Base-by-base conservation (phyloP, 2,329 filamentous ascomycete species). In the Exophiala phaeomuriformis region DNA sequence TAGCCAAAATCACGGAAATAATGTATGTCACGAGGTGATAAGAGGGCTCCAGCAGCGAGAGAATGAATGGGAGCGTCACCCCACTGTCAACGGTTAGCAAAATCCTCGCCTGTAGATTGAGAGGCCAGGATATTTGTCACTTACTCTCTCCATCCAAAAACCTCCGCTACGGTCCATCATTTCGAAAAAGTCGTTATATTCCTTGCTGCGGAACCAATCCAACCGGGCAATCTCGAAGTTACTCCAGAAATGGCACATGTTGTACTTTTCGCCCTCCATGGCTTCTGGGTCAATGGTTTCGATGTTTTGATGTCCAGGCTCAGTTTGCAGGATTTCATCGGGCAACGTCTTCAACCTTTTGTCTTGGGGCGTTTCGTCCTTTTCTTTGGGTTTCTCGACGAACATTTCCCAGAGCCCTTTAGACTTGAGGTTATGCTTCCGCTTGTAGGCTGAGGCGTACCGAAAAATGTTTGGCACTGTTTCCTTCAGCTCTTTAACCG, bases 211-310 rank as follows among this genome's bases (percentile, higher is more conserved):
- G 80, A 97, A 97, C 83, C 90, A 98, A 73, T 88, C 86, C 57
- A 98, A 80, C 55, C 84, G 83, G 9, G 93, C 93, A 73, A 98
- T 98, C 72, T 98, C 93, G 63, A 98, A 98, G 71, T 98, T 98
- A 70, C 90, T 95, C 93, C 93, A 98, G 77, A 96, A 98, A 76
- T 98, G 93, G 70, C 93, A 98, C 93, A 98, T 98, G 75, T 98
- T 98, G 78, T 98, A 98, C 64, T 84, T 88, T 70, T 98, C 93
- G 59, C 90, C 89, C 68, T 97, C 91, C 93, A 98, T 98, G 40
- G 84, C 81, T 66, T 97, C 90, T 0, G 86, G 84, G 66, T 97
- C 89, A 52, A 96, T 86, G 40, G 93, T 83, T 31, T 85, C 83
- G n/a, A 89, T 73, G 33, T 79, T 79, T 58, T 84, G 83, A 51